These are phyloP conservation scores for Actinomortierella ambigua DNA, from an alignment of 371 early-diverging fungal genomes.

Conservation along the genomic window DNA sequence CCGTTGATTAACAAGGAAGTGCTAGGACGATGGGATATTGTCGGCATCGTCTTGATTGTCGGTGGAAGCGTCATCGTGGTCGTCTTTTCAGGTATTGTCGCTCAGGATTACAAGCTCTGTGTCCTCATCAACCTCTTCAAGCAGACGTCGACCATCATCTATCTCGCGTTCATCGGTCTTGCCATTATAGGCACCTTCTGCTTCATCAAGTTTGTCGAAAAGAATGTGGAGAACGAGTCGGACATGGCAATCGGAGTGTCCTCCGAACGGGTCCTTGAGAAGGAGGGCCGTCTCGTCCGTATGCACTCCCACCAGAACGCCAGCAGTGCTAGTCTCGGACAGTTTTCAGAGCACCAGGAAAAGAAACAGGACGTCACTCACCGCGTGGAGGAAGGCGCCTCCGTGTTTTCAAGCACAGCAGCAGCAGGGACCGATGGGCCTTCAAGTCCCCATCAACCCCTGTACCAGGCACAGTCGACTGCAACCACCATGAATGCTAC, in stretches of 20 bases:
- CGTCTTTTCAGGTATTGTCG: conserved; percentile 68
- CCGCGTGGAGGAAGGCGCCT: not conserved
- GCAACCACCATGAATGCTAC: no score
- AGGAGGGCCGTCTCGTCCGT: conserved; percentile 31
- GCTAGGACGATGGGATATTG: conserved; percentile 60
- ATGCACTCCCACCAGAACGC: conserved; percentile 21
- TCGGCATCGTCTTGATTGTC: conserved; percentile 79
- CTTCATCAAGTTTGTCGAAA: conserved; percentile 66
- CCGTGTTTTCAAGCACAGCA: no score
- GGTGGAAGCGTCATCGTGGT: conserved; percentile 81
- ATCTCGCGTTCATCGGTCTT: conserved; percentile 65
- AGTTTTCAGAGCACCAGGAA: not conserved
- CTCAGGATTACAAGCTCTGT: conserved; percentile 70
- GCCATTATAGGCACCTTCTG: conserved; percentile 58
- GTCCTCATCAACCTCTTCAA: conserved; percentile 77
- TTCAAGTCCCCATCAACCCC: no score
- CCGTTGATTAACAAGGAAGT: conserved; percentile 85
- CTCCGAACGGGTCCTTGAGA: conserved; percentile 18
- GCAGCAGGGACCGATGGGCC: not conserved
- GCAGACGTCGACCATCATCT: conserved; percentile 68
- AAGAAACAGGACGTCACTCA: not conserved
- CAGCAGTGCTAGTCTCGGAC: not conserved
- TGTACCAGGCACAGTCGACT: no score
- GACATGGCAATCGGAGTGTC: conserved; percentile 42
- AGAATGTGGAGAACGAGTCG: conserved; percentile 59